A percentile compares a stretch with the other conserved stretches of the same genome.
These are phyloP conservation scores for Scenedesmus sp. DNA, from an alignment of 163 green algal species.

Conservation along the genomic window DNA sequence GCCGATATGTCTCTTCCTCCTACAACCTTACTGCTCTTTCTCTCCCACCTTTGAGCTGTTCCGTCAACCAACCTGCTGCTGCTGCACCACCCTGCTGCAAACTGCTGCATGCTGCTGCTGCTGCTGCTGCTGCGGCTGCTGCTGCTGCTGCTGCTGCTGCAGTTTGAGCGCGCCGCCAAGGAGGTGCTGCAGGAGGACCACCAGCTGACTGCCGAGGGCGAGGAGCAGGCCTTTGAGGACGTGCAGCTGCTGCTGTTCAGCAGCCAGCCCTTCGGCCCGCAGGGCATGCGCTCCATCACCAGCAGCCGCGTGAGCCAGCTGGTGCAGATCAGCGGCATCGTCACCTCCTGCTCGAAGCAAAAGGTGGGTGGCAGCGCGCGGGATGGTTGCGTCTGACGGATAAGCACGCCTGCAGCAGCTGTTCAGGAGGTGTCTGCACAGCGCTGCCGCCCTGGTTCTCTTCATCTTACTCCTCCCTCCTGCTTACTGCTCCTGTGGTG, in stretches of 20 bases:
- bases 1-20: too few species aligned
- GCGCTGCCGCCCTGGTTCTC: background rate
- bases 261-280: slow-evolving; percentile 71
- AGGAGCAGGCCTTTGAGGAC: slow-evolving; percentile 54
- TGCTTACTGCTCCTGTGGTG: background rate
- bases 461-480: background rate
- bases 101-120: too few species aligned
- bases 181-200: slow-evolving; percentile 70
- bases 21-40: too few species aligned
- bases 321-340: slow-evolving; percentile 97
- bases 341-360: slow-evolving; percentile 91
- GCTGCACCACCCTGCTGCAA: too few species aligned
- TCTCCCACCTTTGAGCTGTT: too few species aligned
- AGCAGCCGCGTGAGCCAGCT: slow-evolving; percentile 88
- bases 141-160: background rate
- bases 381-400: too few species aligned
- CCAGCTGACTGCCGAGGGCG: slow-evolving; percentile 53
- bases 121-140: background rate
- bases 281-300: slow-evolving; percentile 77
- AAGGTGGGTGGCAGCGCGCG: slow-evolving; percentile 66
- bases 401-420: too few species aligned
- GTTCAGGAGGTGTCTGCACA: too few species aligned
- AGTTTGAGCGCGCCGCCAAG: slow-evolving; percentile 72
- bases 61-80: too few species aligned
- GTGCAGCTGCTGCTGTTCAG: slow-evolving; percentile 81